Evolutionary conservation across 78 protist species (phyloP).

Genomic region (Planoprotostelium fungivorum): DNA sequence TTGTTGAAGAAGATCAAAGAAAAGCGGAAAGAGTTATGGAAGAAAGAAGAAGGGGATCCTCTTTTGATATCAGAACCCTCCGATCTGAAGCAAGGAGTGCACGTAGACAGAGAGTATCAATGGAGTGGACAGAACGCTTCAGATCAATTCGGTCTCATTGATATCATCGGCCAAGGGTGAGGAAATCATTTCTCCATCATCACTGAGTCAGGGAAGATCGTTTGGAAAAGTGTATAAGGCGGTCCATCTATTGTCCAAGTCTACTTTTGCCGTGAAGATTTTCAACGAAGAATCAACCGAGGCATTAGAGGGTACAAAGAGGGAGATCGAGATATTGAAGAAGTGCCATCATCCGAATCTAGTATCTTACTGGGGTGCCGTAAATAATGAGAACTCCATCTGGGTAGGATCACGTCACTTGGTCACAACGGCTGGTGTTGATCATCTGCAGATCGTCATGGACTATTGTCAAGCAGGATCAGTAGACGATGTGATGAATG

Average conservation of each 20-base stretch:
- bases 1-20: neutral
- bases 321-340: slow-evolving; percentile 62
- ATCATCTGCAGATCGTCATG: slow-evolving; percentile 55
- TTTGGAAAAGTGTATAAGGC: slow-evolving; percentile 53
- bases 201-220: neutral
- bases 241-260: slow-evolving; percentile 21
- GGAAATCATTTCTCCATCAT: neutral
- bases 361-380: slow-evolving; percentile 59
- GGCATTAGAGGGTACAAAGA: slow-evolving; percentile 27
- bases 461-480: slow-evolving; percentile 80
- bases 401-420: slow-evolving; percentile 5
- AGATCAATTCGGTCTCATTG: slow-evolving; percentile 40
- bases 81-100: slow-evolving; percentile 46
- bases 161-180: slow-evolving; percentile 59
- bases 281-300: slow-evolving; percentile 26
- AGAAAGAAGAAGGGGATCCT: neutral
- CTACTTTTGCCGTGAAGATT: slow-evolving; percentile 33
- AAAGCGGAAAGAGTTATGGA: neutral
- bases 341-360: slow-evolving; percentile 37
- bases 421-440: neutral
- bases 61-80: slow-evolving; percentile 16
- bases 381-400: slow-evolving; percentile 41
- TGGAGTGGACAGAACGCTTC: slow-evolving; percentile 41
- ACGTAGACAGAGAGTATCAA: slow-evolving; percentile 57
- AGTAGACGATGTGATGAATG: slow-evolving; percentile 60